Base-by-base conservation (phyloP, 305 asterid species). In the Solanum hybrid region DNA sequence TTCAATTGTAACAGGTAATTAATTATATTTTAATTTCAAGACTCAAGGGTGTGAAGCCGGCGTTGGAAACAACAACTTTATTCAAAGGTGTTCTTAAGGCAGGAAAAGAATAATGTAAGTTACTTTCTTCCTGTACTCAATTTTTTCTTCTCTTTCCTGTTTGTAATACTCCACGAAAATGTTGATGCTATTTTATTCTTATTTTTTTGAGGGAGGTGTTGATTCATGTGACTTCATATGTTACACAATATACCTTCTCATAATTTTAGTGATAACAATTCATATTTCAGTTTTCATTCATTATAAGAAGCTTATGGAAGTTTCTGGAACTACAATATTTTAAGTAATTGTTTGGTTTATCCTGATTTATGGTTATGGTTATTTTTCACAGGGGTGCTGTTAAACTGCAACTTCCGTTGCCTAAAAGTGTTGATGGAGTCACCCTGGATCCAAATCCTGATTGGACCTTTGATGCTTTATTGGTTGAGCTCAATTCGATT, bases 371-470 rank as follows among this genome's bases (percentile, higher is more conserved):
- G 85, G 51, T 4, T 38, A 80, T 92, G 85, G 51, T 4, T 37
- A 80, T 92, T 86, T 89, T 88, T 35, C 88, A 88, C 90, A 96
- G 98, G 98, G 94, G 93, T 42, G 91, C 80, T 79, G 35, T 96
- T 75, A 89, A 86, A 60, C 90, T 97, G 93, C 93, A 92, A 90
- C 94, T 92, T 80, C 95, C 91, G 13, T 91, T 90, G 85, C 94
- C 95, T 0, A 90, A 91, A 85, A 90, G 80, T 26, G 93, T 95
- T 22, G 92, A 94, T 72, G 96, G 96, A 73, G 90, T 96, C 32
- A 90, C 97, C 2, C 91, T 94, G 85, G 98, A 95, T 92, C 98
- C 99, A 20, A 94, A 95, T 42, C 98, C 98, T 2, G 97, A 97
- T 92, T 97, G 98, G 98, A 97, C 94, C 42, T 92, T 95, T 12